Evolutionary conservation across 139 green algal genomes (phyloP).

Genomic region (Choricystis sp.): DNA sequence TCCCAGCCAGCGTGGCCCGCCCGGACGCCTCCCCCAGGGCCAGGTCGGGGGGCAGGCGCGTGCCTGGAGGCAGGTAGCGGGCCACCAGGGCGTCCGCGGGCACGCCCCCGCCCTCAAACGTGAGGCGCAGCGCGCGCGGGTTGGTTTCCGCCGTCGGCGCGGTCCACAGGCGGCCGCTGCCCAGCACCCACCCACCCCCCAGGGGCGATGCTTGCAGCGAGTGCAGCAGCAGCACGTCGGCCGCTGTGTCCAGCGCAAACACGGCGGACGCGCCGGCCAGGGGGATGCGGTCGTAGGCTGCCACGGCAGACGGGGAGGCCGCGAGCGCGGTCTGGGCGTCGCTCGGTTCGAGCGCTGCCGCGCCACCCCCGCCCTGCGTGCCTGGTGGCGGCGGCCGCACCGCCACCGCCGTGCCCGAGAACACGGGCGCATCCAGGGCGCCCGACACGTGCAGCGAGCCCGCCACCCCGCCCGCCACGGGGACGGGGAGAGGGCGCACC

Average conservation of each 20-base stretch:
- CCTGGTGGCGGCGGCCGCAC: constrained; percentile 3
- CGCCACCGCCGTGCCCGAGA: constrained; percentile 33
- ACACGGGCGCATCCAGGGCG: constrained; percentile 78
- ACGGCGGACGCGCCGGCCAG: constrained; percentile 34
- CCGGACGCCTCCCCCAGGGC: constrained; percentile 22
- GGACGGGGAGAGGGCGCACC: constrained; percentile 51
- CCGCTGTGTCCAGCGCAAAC: constrained; percentile 73
- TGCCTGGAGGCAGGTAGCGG: constrained; percentile 49
- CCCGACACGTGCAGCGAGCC: constrained; percentile 76
- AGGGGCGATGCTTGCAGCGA: constrained; percentile 34
- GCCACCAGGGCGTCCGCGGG: constrained; percentile 40
- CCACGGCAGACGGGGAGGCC: constrained; percentile 36
- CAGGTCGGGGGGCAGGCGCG: constrained; percentile 14
- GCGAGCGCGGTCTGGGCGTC: constrained; percentile 23
- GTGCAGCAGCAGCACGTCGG: constrained; percentile 56
- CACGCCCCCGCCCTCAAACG: constrained; percentile 40
- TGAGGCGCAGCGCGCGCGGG: constrained; percentile 54
- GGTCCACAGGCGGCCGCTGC: constrained; percentile 60
- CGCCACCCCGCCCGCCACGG: constrained; percentile 51
- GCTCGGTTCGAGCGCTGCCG: constrained; percentile 12
- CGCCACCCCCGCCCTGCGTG: not conserved
- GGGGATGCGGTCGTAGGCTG: constrained; percentile 65
- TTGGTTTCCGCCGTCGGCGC: constrained; percentile 56
- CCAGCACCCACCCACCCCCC: constrained; percentile 62
- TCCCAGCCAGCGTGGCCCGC: constrained; percentile 35